A percentile compares a stretch with the other conserved stretches of the same genome.
Conservation (phyloP, 2,329 filamentous ascomycete species). For the Daldinia sp. region DNA sequence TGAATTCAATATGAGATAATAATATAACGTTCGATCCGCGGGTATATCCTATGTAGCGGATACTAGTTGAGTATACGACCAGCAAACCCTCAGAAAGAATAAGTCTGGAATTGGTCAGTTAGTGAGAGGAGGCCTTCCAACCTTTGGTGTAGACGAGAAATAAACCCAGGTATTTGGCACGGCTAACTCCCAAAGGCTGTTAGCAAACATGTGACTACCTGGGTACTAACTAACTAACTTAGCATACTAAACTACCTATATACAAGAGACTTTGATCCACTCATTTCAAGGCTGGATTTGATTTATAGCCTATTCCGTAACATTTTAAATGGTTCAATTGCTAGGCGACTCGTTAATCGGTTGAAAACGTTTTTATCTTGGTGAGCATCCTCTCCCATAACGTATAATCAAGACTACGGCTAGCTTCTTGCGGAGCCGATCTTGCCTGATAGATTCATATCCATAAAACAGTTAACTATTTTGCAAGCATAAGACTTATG, state of each 20-base stretch:
- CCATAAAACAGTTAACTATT: slow-evolving; percentile 13
- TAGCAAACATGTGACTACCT: no score
- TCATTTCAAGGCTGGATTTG: background rate
- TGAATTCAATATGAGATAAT: background rate
- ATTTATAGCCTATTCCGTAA: background rate
- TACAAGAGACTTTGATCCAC: background rate
- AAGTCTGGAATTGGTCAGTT: background rate
- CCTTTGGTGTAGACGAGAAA: background rate
- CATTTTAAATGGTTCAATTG: background rate
- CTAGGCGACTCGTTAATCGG: slow-evolving; percentile 12
- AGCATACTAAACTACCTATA: background rate
- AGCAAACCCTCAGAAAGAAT: background rate
- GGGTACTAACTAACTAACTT: background rate
- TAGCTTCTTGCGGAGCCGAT: slow-evolving; percentile 3
- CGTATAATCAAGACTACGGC: slow-evolving; percentile 28
- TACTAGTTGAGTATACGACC: background rate
- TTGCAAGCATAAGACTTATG: slow-evolving; percentile 30
- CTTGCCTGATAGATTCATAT: slow-evolving; percentile 14
- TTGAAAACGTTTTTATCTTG: slow-evolving; percentile 8
- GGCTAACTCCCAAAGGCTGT: background rate
- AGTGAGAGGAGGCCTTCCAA: background rate
- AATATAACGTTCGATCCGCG: slow-evolving; percentile 1
- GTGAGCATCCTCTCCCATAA: slow-evolving; percentile 14
- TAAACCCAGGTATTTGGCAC: background rate
- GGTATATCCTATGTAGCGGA: background rate